Base-by-base conservation (phyloP, 192 early-diverging fungal species). In the Geranomyces variabilis region DNA sequence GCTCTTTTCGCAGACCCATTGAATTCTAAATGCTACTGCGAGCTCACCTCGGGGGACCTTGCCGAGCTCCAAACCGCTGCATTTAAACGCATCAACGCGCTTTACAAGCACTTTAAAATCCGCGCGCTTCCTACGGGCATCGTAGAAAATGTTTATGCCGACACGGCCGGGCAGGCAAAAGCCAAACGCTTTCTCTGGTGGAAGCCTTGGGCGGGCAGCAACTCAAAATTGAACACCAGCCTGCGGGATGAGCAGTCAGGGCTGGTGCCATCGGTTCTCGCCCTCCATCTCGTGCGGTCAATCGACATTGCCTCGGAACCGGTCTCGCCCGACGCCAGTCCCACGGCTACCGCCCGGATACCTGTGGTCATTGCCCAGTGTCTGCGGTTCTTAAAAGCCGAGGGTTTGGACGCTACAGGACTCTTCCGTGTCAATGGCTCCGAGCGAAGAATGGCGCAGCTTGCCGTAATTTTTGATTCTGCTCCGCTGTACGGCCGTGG, bases 341-440 rank as follows among this genome's bases (percentile, higher is more conserved):
- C 26, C 47, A 12, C 51, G 49, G 51, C 22, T 21, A 17, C 49
- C 36, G 47, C 71, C 30, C 69, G 82, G 24, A 75, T 83, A 51
- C 78, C 83, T 6, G 79, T 80, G 19, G 41, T 82, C 14, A 64
- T 80, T 1, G 55, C 75, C 67, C 77, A 80, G 60, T 82, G 78
- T 56, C 51, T 76, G 10, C 41, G 62, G 19, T 79, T 48, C 48
- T 22, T 85, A 5, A 67, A 64, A 58, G 59, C 36, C 26, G 70
- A 79, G 24, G 82, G 80, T 36, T 67, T 80, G 14, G 57, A 69
- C 19, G 49, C 74, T 0, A 79, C 55, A 15, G 84, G 84, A 15
- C 33, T 86, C 0, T 86, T 86, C 62, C 74, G 84, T 12, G 82
- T 86, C 12, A 86, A 77, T 36, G 84, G 84, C 4, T 77, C 73